Base-by-base conservation (phyloP, 352 stramenopile genomes). In the Phytophthora vignae region DNA sequence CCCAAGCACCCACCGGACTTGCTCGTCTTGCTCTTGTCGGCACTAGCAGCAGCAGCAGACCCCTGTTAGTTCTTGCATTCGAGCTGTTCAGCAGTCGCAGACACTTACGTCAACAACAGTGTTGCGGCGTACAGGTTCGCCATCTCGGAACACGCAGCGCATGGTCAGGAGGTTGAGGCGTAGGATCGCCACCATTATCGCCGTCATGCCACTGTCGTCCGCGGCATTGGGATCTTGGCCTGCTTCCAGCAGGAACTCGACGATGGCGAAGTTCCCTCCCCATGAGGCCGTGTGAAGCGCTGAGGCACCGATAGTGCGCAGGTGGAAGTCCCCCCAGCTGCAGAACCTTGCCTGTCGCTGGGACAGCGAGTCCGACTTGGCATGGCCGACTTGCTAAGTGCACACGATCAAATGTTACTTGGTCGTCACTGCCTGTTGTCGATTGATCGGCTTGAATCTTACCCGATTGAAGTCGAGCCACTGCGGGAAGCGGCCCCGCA, bases 121-220 rank as follows among this genome's bases (percentile, higher is more conserved):
- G 14, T 81, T 81, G 19, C 65, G 71, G 0, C 46, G 62, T 12
- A 81, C 58, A 8, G 63, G 62, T 3, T 62, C 22, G 0, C 59
- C 54, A 3, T 59, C 64, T 2, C 67, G 62, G 11, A 78, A 56
- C 3, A 81, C 49, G 12, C 70, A 76, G 55, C 74, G 70, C 59
- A 70, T 76, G 21, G 62, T 69, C 42, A 71, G 60, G 29, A 81
- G 49, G 38, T 59, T 76, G 8, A 67, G 71, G 0, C 62, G 70
- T 36, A 81, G 21, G 33, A 76, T 76, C 17, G 67, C 40, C 25
- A 81, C 54, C 70, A 78, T 81, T 19, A 76, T 64, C 1, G 74
- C 48, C 22, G 70, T 78, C 62, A 78, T 60, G 8, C 54, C 66
- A 55, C 46, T 49, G n/a, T 76, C 58, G 50, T 70, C 70, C 2